A percentile compares a stretch with the other conserved stretches of the same genome.
Conservation (phyloP, 2,329 filamentous ascomycete genomes). For the Aspergillus jensenii region DNA sequence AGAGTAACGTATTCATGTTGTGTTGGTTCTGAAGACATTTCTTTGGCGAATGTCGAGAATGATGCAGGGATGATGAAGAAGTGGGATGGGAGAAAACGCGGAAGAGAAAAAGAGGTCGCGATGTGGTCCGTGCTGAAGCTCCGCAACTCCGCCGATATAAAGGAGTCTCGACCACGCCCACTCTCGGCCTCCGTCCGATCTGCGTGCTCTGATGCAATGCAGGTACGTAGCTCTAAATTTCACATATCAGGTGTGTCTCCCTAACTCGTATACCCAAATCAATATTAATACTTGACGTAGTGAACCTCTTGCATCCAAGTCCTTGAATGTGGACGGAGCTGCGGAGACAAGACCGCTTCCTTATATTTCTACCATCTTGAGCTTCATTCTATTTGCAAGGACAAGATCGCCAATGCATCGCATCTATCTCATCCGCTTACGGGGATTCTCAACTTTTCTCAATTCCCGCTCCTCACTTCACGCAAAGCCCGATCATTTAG, state of each 20-base stretch:
- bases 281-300: background rate
- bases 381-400: background rate
- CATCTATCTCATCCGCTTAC: background rate
- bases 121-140: conserved; percentile 33
- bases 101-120: background rate
- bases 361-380: background rate
- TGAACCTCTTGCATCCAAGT: background rate
- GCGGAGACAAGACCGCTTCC: background rate
- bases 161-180: background rate
- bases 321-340: background rate
- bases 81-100: background rate
- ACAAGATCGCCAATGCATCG: background rate
- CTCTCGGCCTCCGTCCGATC: background rate
- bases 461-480: background rate
- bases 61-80: background rate
- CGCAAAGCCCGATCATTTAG: background rate
- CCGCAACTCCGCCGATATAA: conserved; percentile 6
- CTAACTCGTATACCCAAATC: background rate
- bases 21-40: conserved; percentile 17
- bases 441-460: background rate
- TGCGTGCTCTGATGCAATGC: background rate
- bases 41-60: background rate
- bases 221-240: background rate
- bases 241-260: background rate
- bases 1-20: conserved; percentile 61